Evolutionary conservation across 371 early-diverging fungal species (phyloP), one percentile per base, ranked within the genome.

Genomic region (Mucor lusitanicus): DNA sequence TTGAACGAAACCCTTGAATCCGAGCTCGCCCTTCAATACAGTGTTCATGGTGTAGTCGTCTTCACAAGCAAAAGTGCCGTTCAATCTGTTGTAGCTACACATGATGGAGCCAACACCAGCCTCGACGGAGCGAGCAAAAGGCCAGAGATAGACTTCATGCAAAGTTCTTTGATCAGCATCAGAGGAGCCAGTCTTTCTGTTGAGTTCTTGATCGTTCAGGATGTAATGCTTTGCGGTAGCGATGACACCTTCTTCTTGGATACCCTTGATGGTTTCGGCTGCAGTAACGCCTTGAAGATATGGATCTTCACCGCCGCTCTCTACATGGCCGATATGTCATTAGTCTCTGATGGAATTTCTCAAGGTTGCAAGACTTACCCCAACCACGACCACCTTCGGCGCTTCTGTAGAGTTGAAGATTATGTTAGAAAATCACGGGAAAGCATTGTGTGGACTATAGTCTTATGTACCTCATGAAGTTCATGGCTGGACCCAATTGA

Each of bases 81-180:
- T 84, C 19, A 87, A 2, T 33, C 54, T 42, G 58, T 89, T 89
- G 73, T 89, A 89, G 17, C 74, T 53, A 59, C 88, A 86, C 89
- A 89, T 89, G 63, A 88, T 50, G 33, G 85, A 71, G 7, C 67
- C 85, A 12, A 81, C 85, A 55, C 85, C 88, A 25, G 85, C 87
- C 61, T 86, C 81, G 7, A 88, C 65, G 39, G 75, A 68, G 27
- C 76, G 75, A 23, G 79, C 76, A 76, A 86, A 88, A 6, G 90
- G 85, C 66, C 78, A 79, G 17, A 85, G 46, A 50, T 88, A 90
- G 0, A 87, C 59, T 75, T 90, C 90, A 61, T 85, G 85, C 11
- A 87, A 50, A 1, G 88, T 78, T 55, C 85, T 75, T 19, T 79
- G 67, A 73, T 85, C 87, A 17, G 81, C 56, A 28, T 75, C 46